Evolutionary conservation across 495 filamentous ascomycete species (phyloP), one percentile per base, ranked within the genome.

Genomic region (Cryomyces minteri): DNA sequence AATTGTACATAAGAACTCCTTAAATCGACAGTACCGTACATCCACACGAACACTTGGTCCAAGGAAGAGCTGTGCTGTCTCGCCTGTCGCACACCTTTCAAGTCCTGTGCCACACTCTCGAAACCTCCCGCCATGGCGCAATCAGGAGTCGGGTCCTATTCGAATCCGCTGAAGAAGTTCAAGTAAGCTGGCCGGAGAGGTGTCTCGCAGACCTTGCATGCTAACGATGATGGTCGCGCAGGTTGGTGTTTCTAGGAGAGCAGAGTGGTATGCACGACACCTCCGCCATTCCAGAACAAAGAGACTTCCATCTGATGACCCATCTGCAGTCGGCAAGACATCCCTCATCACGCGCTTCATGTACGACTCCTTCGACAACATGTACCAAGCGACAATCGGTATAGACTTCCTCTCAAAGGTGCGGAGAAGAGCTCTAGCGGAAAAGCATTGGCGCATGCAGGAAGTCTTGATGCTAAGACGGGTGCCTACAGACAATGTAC

Each of bases 351-450:
- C 90, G 45, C 80, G 90, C 47, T 98, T 98, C 69, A 98, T 98
- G 90, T 98, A 98, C 71, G 90, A 98, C 66, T 94, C 90, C 32
- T 98, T 98, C 74, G 92, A 98, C 71, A 94, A 93, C 68, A 96
- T 88, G 75, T 98, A 98, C 65, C 90, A 98, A 66, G 90, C 90
- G 39, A 98, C 90, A 44, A 98, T 98, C 58, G 90, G 90, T 61
- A 98, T 98, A 66, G 90, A 98, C 68, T 98, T 98, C 60, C 77
- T 98, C 51, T 95, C 88, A 51, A 98, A 98, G 78, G 85, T 83
- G 72, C 49, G 58, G 44, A 9, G 34, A 25, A 25, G 34, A 9
- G 2, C 12, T 38, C 34, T 9, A 38, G 34, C 3, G 12, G 18
- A 25, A 25, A 25, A 25, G 18, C 1, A 38, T 38, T 3, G 3